Evolutionary conservation across 805 yeast species (phyloP), one percentile per base, ranked within the genome.

Genomic region (Monosporozyma unispora): DNA sequence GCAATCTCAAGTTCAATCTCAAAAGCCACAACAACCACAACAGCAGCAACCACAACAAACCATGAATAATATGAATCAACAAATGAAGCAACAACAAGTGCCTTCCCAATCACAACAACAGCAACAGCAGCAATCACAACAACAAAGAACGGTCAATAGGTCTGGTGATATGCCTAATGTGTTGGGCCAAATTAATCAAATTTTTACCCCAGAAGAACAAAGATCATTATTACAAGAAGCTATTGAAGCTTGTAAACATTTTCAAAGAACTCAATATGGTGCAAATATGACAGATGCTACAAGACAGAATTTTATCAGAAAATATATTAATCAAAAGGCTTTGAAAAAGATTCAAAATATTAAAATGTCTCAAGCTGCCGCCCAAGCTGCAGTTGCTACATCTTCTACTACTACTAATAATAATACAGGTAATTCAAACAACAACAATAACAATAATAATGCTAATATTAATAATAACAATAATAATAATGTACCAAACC

Each of bases 271-370:
- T 3, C 66, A 61, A 33, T 62, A 54, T 33, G 64, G 65, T 14
- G 38, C 50, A 11, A 57, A 56, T 21, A 56, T 60, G 59, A 59
- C 62, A 18, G 63, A 62, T 47, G 53, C 62, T 5, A 61, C 60
- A 39, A 59, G 62, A 43, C 68, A 64, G 40, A 57, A 57, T 44
- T 62, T 64, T 39, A 65, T 67, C 31, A 63, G 66, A 53, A 66
- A 66, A 47, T 67, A 64, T 51, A 64, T 67, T 45, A 65, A 65
- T 47, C 70, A 66, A 49, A 65, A 64, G 52, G 69, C 67, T 4
- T 54, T 66, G 45, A 65, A 63, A 41, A 67, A 65, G 50, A 59
- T 66, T 39, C 69, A 66, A 47, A 54, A 54, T 29, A 48, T 64
- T 25, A 55, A 65, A 48, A 50, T 59, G 55, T 55, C 59, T 5